Conservation (phyloP, 495 filamentous ascomycete genomes). For the Lasiosphaeria hispida region DNA sequence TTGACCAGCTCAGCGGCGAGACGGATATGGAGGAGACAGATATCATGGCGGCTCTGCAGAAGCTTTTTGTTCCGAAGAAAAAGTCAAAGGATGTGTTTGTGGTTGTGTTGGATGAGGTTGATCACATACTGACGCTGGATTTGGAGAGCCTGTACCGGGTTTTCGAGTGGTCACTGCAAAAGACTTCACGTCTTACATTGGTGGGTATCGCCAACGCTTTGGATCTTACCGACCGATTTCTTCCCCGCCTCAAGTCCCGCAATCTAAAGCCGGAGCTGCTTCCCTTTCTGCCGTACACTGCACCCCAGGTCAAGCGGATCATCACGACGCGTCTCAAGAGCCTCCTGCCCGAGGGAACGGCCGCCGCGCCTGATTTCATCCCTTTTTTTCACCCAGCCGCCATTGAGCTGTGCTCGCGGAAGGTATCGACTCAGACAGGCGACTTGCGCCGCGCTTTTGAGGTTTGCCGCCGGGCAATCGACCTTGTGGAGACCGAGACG, state of each 20-base stretch:
- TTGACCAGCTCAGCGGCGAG: slow-evolving; percentile 49
- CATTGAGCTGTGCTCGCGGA: slow-evolving; percentile 88
- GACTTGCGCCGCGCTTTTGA: slow-evolving; percentile 96
- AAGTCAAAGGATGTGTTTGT: slow-evolving; percentile 60
- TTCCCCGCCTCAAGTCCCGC: slow-evolving; percentile 88
- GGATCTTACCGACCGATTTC: slow-evolving; percentile 90
- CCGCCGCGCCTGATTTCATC: slow-evolving; percentile 54
- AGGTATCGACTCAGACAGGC: slow-evolving; percentile 88
- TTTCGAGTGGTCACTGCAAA: slow-evolving; percentile 88
- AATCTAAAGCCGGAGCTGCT: slow-evolving; percentile 86
- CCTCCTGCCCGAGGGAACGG: slow-evolving; percentile 52
- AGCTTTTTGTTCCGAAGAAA: slow-evolving; percentile 62
- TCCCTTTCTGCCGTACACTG: slow-evolving; percentile 90
- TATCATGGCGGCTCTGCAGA: slow-evolving; percentile 58
- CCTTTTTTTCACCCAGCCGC: slow-evolving; percentile 93
- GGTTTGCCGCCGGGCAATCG: slow-evolving; percentile 83
- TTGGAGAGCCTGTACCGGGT: slow-evolving; percentile 81
- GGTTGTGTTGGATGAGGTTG: slow-evolving; percentile 89
- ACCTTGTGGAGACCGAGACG: slow-evolving; percentile 83
- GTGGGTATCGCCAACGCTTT: slow-evolving; percentile 96
- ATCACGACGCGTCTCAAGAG: slow-evolving; percentile 79
- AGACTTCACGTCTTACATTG: slow-evolving; percentile 72
- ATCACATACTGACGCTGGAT: slow-evolving; percentile 85
- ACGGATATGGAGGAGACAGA: slow-evolving; percentile 46
- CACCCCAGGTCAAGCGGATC: slow-evolving; percentile 81